Percentiles rank a stretch among this genome's conserved stretches.
These are phyloP conservation scores for Boletus tomentosulus DNA, from an alignment of 768 basidiomycete species.

Conservation along the genomic window DNA sequence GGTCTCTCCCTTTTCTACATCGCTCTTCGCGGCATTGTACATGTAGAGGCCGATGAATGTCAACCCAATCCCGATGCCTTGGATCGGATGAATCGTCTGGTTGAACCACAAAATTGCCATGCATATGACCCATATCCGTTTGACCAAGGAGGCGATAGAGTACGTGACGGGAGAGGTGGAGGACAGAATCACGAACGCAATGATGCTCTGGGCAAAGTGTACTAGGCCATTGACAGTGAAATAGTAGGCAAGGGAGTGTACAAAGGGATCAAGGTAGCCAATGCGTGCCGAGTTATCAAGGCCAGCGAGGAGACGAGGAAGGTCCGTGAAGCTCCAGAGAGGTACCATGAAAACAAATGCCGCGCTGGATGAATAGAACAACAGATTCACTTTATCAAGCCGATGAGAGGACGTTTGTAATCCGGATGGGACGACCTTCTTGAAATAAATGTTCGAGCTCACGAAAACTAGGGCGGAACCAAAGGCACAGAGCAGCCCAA, in stretches of 20 bases:
- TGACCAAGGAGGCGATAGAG: constrained; percentile 96
- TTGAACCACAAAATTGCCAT: constrained; percentile 97
- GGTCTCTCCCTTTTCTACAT: constrained; percentile 91
- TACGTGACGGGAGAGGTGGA: constrained; percentile 98
- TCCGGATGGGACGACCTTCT: constrained; percentile 85
- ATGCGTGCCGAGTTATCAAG: constrained; percentile 2
- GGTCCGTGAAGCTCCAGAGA: constrained; percentile 88
- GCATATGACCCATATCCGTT: constrained; percentile 97
- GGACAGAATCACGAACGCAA: constrained; percentile 94
- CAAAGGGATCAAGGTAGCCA: constrained; percentile 41
- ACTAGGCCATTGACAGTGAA: constrained; percentile 93
- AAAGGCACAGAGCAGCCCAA: constrained; percentile 92
- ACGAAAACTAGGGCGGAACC: constrained; percentile 97
- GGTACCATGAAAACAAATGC: constrained; percentile 97
- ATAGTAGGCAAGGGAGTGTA: constrained; percentile 72
- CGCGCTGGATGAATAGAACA: constrained; percentile 91
- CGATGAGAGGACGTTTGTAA: constrained; percentile 59
- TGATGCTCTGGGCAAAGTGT: constrained; percentile 95
- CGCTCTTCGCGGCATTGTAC: constrained; percentile 93
- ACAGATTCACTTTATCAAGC: constrained; percentile 94
- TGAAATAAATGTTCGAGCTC: constrained; percentile 98
- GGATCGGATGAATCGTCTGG: constrained; percentile 77
- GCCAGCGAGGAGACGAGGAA: constrained; percentile 58
- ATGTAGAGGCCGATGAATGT: constrained; percentile 91
- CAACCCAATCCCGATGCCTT: constrained; percentile 84